Evolutionary conservation across 805 yeast genomes (phyloP).

Genomic region (Barnettozyma siamensis): DNA sequence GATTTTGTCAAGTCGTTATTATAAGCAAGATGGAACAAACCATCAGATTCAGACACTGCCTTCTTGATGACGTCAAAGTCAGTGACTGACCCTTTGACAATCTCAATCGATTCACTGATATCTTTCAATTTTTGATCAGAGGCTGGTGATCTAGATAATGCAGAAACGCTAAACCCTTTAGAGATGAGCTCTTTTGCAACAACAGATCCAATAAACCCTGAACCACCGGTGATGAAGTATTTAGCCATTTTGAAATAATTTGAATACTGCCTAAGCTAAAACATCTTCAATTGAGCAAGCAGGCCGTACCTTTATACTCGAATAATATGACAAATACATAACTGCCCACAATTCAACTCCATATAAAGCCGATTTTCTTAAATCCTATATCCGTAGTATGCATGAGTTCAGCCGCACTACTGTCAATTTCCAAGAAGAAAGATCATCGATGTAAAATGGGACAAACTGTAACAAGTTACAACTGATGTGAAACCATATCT

Average conservation of each 20-base stretch:
- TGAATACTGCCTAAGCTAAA: too few relatives aligned
- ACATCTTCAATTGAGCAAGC: too few relatives aligned
- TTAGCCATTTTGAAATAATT: conserved; percentile 22
- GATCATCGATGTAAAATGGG: too few relatives aligned
- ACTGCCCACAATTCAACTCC: too few relatives aligned
- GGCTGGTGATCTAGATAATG: conserved; percentile 28
- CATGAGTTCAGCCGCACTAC: too few relatives aligned
- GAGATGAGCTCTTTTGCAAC: conserved; percentile 20
- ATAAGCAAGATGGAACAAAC: conserved; percentile 15
- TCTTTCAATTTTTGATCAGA: conserved; percentile 24
- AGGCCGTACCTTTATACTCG: too few relatives aligned
- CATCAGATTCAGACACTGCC: conserved; percentile 28
- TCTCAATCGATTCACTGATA: conserved; percentile 21
- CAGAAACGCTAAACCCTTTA: conserved; percentile 26
- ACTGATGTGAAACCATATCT: too few relatives aligned
- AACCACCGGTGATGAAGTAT: conserved; percentile 32
- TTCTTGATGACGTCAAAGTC: conserved; percentile 25
- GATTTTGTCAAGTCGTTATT: background rate
- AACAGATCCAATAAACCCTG: conserved; percentile 30
- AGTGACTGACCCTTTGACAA: conserved; percentile 27
- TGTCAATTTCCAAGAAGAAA: too few relatives aligned
- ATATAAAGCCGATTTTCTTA: too few relatives aligned
- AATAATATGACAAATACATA: too few relatives aligned
- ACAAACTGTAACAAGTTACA: too few relatives aligned
- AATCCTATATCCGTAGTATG: too few relatives aligned